Evolutionary conservation across 495 filamentous ascomycete species (phyloP).

Genomic region (Pyrenula aspistea): DNA sequence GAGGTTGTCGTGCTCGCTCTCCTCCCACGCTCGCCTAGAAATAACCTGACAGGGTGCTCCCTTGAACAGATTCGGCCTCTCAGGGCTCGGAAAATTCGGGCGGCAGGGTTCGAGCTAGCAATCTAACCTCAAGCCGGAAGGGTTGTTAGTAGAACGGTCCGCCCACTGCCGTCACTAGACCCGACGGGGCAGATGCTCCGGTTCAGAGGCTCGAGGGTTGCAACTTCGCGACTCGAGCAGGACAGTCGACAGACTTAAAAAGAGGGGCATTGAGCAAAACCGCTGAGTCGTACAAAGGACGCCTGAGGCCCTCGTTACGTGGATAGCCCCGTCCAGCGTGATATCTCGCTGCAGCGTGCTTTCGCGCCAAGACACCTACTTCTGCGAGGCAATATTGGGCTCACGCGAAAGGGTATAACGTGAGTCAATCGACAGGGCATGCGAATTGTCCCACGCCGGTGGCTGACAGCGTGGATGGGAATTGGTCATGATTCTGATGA

Average conservation of each 20-base stretch:
- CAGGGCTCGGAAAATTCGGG: not conserved
- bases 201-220: not conserved
- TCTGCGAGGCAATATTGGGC: not conserved
- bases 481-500: not conserved
- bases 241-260: no score
- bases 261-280: not conserved
- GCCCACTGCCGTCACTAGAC: not conserved
- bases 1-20: no score
- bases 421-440: no score
- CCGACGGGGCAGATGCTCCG: not conserved
- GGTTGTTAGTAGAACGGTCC: not conserved
- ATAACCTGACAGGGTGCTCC: no score
- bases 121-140: not conserved
- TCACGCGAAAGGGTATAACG: not conserved
- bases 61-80: no score
- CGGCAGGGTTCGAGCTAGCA: no score
- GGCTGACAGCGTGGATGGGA: not conserved
- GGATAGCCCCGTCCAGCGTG: not conserved
- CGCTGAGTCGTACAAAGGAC: not conserved
- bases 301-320: not conserved
- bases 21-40: no score
- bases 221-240: not conserved
- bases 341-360: not conserved
- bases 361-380: not conserved
- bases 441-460: no score